Base-by-base conservation (phyloP, 805 yeast genomes). In the Zygosaccharomyces kombuchaensis region DNA sequence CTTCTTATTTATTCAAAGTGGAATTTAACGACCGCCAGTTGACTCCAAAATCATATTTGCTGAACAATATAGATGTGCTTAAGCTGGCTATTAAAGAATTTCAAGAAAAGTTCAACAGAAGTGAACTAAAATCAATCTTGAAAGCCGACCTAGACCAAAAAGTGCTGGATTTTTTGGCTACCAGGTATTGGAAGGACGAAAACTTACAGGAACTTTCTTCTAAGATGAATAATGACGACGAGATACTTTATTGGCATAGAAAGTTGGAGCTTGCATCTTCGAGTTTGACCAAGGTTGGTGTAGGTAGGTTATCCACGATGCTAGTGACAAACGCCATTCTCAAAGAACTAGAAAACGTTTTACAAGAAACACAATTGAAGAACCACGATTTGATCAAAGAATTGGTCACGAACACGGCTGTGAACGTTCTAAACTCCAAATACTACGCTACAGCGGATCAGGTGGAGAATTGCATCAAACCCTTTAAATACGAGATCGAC, bases 391-490 rank as follows among this genome's bases (percentile, higher is more conserved):
- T 85, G 66, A 95, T 95, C 2, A 81, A 80, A 54, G 78, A 80
- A 35, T 82, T 87, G 2, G 89, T 93, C 8, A 78, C 77, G 43
- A 95, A 88, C 34, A 95, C 97, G 2, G 95, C 96, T 0, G 75
- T 78, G 26, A 72, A 81, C 19, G 96, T 93, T 6, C 71, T 93
- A 51, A 82, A 82, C 52, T 70, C 85, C 22, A 80, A 91, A 53
- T 93, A 77, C 62, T 87, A 82, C 53, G 83, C 96, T 1, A 91
- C 99, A 0, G 95, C 99, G 0, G 99, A 95, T 64, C 99, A 93
- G 65, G 98, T 93, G 6, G 99, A 93, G 60, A 93, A 95, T 66
- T 90, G 98, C 69, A 91, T 93, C 59, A 93, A 93, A 64, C 99
- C 99, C 2, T 93, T 84, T 71, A 93, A 93, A 69, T 93, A 91